Conservation (phyloP, 129 eudicot species). For the Tagetes erecta region DNA sequence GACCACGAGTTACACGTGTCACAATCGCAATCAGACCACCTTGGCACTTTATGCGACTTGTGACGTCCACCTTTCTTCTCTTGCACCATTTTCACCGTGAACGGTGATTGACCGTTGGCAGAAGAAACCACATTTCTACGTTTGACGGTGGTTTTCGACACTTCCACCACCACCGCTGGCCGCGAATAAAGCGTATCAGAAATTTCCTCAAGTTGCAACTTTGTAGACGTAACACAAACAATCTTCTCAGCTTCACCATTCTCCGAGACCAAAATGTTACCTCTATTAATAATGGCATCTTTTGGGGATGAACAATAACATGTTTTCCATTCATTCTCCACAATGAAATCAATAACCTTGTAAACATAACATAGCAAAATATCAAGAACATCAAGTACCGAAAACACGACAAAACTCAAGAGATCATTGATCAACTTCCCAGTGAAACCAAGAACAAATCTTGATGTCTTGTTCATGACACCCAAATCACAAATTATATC, state of each 20-base stretch:
- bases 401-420: slow-evolving; percentile 66
- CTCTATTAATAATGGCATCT: slow-evolving; percentile 50
- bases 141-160: slow-evolving; percentile 53
- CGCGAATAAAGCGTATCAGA: slow-evolving; percentile 84
- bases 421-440: slow-evolving; percentile 53
- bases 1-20: slow-evolving; percentile 74
- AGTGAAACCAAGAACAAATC: slow-evolving; percentile 26
- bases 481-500: not conserved
- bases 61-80: slow-evolving; percentile 48
- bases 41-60: slow-evolving; percentile 42
- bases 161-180: slow-evolving; percentile 59
- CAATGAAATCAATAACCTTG: slow-evolving; percentile 55
- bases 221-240: slow-evolving; percentile 57
- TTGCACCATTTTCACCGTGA: slow-evolving; percentile 69
- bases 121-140: slow-evolving; percentile 1
- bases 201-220: slow-evolving; percentile 68
- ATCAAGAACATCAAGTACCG: slow-evolving; percentile 62
- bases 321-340: slow-evolving; percentile 87
- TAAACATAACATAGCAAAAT: slow-evolving; percentile 60
- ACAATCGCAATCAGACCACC: slow-evolving; percentile 98
- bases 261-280: slow-evolving; percentile 72
- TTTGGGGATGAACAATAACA: slow-evolving; percentile 78
- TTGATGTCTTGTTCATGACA: slow-evolving; percentile 21
- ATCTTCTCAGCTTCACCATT: slow-evolving; percentile 64
- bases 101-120: slow-evolving; percentile 31